These are phyloP conservation scores for Peronospora belbahrii DNA, from an alignment of 352 stramenopile species.

Conservation along the genomic window DNA sequence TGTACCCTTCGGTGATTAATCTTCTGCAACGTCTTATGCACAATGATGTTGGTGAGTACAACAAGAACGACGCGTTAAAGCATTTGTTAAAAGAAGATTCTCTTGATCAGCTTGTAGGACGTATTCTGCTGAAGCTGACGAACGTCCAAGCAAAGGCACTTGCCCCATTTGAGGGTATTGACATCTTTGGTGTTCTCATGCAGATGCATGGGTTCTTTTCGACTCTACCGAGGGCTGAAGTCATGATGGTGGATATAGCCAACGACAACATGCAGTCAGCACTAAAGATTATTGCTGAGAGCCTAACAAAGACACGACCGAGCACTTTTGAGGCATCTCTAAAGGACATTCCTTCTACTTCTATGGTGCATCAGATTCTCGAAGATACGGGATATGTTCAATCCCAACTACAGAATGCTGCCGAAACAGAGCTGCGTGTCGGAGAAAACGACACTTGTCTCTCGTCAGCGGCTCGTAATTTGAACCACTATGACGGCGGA, in stretches of 20 bases:
- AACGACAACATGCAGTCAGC: slow-evolving; percentile 71
- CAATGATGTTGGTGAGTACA: slow-evolving; percentile 78
- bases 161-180: slow-evolving; percentile 67
- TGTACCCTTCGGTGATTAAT: slow-evolving; percentile 75
- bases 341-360: slow-evolving; percentile 50
- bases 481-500: slow-evolving; percentile 13
- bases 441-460: slow-evolving; percentile 10
- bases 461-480: slow-evolving; percentile 8
- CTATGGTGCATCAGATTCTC: slow-evolving; percentile 43
- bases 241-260: slow-evolving; percentile 65
- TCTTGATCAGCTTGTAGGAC: slow-evolving; percentile 67
- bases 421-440: slow-evolving; percentile 15
- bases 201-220: slow-evolving; percentile 85
- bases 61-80: slow-evolving; percentile 54
- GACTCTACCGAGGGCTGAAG: slow-evolving; percentile 50
- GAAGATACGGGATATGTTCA: slow-evolving; percentile 28
- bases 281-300: slow-evolving; percentile 58
- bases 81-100: slow-evolving; percentile 73
- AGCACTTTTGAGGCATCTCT: slow-evolving; percentile 51
- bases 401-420: slow-evolving; percentile 15
- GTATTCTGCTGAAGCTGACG: slow-evolving; percentile 62
- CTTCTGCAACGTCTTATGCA: slow-evolving; percentile 71
- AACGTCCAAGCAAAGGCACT: slow-evolving; percentile 43
- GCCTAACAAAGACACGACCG: slow-evolving; percentile 42
- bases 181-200: slow-evolving; percentile 79